Conservation (phyloP, 2,329 filamentous ascomycete species). For the Alternaria conjuncta region DNA sequence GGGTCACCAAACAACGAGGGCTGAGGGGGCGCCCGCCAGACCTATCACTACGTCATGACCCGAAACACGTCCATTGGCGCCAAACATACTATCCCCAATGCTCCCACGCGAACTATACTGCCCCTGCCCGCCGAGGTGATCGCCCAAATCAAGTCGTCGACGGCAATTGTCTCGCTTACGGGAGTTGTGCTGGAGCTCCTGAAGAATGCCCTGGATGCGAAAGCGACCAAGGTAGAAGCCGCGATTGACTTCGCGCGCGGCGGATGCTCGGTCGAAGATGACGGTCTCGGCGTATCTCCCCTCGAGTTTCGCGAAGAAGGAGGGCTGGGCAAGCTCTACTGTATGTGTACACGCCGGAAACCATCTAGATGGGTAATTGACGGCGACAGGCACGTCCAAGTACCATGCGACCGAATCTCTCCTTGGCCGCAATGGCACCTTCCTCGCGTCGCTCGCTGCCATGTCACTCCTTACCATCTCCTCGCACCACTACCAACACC, state of each 20-base stretch:
- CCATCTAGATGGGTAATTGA: constrained; percentile 3
- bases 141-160: constrained; percentile 84
- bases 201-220: constrained; percentile 85
- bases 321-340: constrained; percentile 74
- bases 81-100: not conserved
- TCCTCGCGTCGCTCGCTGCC: constrained; percentile 76
- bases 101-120: constrained; percentile 58
- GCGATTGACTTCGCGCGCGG: constrained; percentile 77
- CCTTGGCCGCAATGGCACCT: constrained; percentile 75
- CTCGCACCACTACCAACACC: constrained; percentile 69
- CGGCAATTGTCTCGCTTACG: constrained; percentile 76
- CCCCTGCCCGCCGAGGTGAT: constrained; percentile 73
- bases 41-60: constrained; percentile 20
- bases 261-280: constrained; percentile 80
- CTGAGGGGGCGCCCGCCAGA: constrained; percentile 5
- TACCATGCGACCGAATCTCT: constrained; percentile 51
- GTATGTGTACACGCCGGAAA: constrained; percentile 54
- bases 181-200: constrained; percentile 74
- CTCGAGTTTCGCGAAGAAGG: constrained; percentile 74
- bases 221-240: constrained; percentile 71
- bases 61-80: not conserved
- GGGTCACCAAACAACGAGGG: constrained; percentile 3
- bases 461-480: constrained; percentile 79
- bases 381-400: constrained; percentile 76
- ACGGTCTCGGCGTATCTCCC: constrained; percentile 78